phyloP scores from a whole-genome alignment of 805 yeast genomes.

The Candida sakaeoensis region DNA sequence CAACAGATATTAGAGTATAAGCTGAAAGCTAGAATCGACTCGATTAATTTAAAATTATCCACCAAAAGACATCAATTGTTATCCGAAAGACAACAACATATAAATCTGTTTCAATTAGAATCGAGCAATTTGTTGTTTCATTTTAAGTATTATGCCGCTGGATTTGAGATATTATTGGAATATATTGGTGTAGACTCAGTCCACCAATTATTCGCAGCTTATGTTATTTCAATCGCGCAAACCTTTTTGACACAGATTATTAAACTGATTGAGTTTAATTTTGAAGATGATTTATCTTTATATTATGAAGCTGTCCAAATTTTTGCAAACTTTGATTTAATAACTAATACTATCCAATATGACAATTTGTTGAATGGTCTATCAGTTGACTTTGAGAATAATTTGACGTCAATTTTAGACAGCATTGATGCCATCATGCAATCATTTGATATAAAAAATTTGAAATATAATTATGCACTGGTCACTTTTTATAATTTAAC shows the following conservation, averaged over 20 bases:
- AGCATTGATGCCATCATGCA: not conserved
- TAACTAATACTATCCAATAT: not conserved
- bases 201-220: not conserved
- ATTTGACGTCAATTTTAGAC: not conserved
- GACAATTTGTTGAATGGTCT: not conserved
- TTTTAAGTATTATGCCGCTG: not conserved
- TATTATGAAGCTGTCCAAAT: not conserved
- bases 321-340: not conserved
- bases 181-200: not conserved
- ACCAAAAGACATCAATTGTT: conserved; percentile 3
- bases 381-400: not conserved
- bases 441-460: not conserved
- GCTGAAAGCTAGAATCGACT: not conserved
- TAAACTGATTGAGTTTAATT: conserved; percentile 7
- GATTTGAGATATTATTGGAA: not conserved
- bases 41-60: conserved; percentile 6
- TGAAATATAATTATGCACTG: not conserved
- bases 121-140: conserved; percentile 1
- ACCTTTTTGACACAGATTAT: conserved; percentile 1
- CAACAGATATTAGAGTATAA: conserved; percentile 1
- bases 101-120: too few relatives aligned
- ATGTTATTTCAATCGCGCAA: not conserved
- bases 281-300: not conserved
- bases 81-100: not conserved
- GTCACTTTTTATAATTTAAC: not conserved